Conservation (phyloP, 352 stramenopile genomes). For the Globisporangium echinulatum region DNA sequence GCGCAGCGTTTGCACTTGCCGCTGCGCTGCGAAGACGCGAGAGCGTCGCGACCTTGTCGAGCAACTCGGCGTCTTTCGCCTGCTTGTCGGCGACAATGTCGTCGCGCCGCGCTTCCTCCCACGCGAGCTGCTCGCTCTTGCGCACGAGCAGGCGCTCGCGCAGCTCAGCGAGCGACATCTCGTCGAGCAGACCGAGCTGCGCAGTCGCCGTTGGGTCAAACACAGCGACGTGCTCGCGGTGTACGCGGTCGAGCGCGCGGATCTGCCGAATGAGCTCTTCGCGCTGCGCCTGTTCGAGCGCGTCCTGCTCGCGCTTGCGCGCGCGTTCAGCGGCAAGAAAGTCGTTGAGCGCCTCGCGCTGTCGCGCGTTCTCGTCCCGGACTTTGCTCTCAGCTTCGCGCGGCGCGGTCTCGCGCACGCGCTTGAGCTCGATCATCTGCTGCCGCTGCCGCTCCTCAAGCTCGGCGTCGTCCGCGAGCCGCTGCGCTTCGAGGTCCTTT, state of each 20-base stretch:
- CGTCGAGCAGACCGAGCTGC: conserved; percentile 83
- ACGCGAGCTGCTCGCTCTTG: conserved; percentile 56
- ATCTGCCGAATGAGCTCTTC: conserved; percentile 87
- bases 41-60: conserved; percentile 77
- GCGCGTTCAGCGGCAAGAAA: conserved; percentile 57
- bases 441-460: conserved; percentile 48
- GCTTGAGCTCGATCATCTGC: conserved; percentile 60
- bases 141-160: conserved; percentile 78
- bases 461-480: conserved; percentile 46
- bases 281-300: conserved; percentile 58
- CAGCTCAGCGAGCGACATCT: conserved; percentile 89
- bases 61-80: conserved; percentile 68
- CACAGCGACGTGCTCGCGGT: conserved; percentile 69
- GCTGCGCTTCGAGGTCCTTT: conserved; percentile 57
- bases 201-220: conserved; percentile 89
- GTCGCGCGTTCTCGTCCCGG: conserved; percentile 46
- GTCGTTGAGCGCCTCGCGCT: conserved; percentile 58
- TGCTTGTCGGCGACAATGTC: conserved; percentile 68
- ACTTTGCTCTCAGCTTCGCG: conserved; percentile 65
- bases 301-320: conserved; percentile 51
- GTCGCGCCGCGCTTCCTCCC: conserved; percentile 61
- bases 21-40: conserved; percentile 57
- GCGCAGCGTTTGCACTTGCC: conserved; percentile 48
- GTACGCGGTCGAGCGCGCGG: conserved; percentile 70
- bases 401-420: conserved; percentile 71